Conservation (phyloP, 2,329 filamentous ascomycete genomes). For the Epichloe gansuensis region DNA sequence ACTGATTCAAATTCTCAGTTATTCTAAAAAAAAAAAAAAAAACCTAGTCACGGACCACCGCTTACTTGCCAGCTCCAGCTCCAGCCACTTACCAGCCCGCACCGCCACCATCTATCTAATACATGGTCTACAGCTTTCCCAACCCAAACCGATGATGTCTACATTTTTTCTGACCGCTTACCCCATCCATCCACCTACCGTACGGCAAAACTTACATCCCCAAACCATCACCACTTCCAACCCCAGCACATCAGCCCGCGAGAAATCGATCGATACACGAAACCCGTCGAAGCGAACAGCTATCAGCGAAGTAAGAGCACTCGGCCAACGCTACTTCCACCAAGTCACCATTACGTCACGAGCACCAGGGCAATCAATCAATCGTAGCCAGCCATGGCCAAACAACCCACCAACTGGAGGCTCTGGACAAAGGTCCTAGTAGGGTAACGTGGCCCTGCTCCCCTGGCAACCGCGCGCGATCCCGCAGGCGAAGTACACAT, state of each 20-base stretch:
- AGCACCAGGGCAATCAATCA: not conserved
- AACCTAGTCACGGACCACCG: too few species aligned
- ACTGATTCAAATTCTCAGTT: too few species aligned
- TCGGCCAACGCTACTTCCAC: not conserved
- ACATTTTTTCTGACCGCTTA: not conserved
- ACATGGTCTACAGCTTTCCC: not conserved
- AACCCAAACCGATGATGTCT: not conserved
- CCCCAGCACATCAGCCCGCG: too few species aligned
- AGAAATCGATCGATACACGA: too few species aligned
- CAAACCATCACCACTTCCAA: too few species aligned
- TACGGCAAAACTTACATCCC: not conserved
- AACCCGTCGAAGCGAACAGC: too few species aligned
- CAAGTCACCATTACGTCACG: not conserved
- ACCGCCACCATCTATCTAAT: not conserved
- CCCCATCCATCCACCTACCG: not conserved
- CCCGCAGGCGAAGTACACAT: too few species aligned
- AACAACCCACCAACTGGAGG: conserved; percentile 41
- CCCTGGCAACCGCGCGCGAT: too few species aligned
- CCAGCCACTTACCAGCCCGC: not conserved
- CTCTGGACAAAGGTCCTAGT: conserved; percentile 58
- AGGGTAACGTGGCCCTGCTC: conserved; percentile 35
- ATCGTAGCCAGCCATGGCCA: conserved; percentile 19
- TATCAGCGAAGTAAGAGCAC: not conserved
- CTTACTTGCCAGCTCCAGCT: not conserved
- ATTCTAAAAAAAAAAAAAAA: too few species aligned